A percentile compares a stretch with the other conserved stretches of the same genome.
Evolutionary conservation across 148 eudicot genomes (phyloP).

Genomic region (Diospyros kaki): DNA sequence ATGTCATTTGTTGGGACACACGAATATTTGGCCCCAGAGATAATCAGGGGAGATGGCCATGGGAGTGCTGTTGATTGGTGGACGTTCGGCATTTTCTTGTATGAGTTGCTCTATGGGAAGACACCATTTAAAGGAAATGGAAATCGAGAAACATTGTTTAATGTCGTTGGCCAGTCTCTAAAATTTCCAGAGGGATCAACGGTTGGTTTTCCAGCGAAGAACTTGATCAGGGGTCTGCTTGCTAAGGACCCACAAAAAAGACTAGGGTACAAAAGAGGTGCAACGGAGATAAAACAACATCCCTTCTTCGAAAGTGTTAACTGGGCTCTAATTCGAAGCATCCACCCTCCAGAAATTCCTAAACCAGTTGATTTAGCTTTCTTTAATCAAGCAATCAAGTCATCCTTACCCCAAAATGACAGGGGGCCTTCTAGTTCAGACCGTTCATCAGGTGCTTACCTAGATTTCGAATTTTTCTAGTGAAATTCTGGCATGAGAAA

Average conservation of each 20-base stretch:
- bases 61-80: constrained; percentile 71
- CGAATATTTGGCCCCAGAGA: constrained; percentile 26
- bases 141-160: constrained; percentile 64
- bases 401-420: no score
- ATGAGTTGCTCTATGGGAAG: constrained; percentile 24
- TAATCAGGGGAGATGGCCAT: constrained; percentile 59
- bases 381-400: no score
- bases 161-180: constrained; percentile 64
- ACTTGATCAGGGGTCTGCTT: constrained; percentile 65
- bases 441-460: no score
- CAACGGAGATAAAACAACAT: constrained; percentile 26
- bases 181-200: constrained; percentile 55
- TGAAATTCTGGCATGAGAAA: no score
- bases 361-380: no score
- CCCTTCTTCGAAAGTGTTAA: neutral
- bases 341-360: no score
- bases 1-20: no score
- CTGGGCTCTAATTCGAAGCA: no score
- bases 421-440: no score
- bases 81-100: constrained; percentile 66
- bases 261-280: constrained; percentile 65
- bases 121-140: constrained; percentile 10
- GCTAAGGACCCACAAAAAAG: constrained; percentile 67
- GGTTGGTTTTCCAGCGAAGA: constrained; percentile 64
- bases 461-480: no score